Evolutionary conservation across 2,329 filamentous ascomycete species (phyloP).

Genomic region (Orbilia ellipsospora): DNA sequence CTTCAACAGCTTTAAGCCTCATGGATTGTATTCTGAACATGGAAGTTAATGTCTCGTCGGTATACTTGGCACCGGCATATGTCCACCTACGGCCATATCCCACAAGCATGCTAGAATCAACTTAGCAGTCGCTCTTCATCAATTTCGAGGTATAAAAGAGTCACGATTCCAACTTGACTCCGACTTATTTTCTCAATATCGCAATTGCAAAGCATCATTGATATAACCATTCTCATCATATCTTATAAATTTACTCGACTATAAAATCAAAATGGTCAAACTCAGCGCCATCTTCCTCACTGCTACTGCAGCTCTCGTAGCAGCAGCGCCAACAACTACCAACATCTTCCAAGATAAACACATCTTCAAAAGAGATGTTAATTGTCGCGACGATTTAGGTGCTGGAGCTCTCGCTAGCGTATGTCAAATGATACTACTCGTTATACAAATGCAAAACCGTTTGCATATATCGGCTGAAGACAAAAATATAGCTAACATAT

Average conservation of each 20-base stretch:
- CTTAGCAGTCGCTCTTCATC: too few relatives aligned
- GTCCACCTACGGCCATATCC: not conserved
- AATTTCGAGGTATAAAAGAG: too few relatives aligned
- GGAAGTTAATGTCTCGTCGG: too few relatives aligned
- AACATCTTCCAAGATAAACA: not conserved
- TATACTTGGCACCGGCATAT: too few relatives aligned
- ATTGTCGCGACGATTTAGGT: constrained; percentile 7
- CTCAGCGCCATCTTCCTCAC: not conserved
- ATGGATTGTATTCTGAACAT: too few relatives aligned
- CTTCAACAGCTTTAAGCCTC: too few relatives aligned
- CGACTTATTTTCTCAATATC: too few relatives aligned
- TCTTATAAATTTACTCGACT: too few relatives aligned
- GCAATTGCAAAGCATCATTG: too few relatives aligned
- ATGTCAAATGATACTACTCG: not conserved
- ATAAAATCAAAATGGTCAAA: constrained; percentile 13
- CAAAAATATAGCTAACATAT: not conserved
- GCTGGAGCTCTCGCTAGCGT: constrained; percentile 2
- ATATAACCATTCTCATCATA: too few relatives aligned
- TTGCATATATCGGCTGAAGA: not conserved
- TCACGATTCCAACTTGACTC: too few relatives aligned
- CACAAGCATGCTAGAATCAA: too few relatives aligned
- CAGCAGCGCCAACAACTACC: constrained; percentile 4
- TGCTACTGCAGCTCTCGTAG: not conserved
- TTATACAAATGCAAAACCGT: not conserved
- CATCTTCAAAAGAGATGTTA: constrained; percentile 2